Base-by-base conservation (phyloP, 192 early-diverging fungal species). In the Podila epigama region DNA sequence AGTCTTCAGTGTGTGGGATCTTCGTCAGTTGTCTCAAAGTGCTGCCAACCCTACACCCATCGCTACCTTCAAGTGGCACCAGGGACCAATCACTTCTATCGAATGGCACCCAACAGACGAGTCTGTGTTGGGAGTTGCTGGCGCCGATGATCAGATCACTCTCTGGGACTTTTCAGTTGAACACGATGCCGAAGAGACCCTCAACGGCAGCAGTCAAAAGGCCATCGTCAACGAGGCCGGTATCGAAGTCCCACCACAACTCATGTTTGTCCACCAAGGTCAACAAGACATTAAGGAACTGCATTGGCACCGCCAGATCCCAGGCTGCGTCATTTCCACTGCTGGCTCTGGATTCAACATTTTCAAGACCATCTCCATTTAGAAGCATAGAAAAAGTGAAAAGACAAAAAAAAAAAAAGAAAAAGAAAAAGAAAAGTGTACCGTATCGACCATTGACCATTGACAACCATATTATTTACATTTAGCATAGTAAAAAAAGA, bases 121-220 rank as follows among this genome's bases (percentile, higher is more conserved):
- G 63, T 97, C 95, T 11, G 89, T 97, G 27, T 78, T 99, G 41
- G 95, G 91, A 13, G 96, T 95, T 36, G 79, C 92, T 16, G 97
- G 97, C 7, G 96, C 92, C 12, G 97, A 99, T 81, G 90, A 99
- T 72, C 97, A 99, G 84, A 71, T 97, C 51, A 96, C 97, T 33
- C 70, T 99, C 33, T 99, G 97, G 97, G 97, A 99, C 81, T 84
- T 99, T 58, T 93, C 95, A n/a, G 92, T 98, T 11, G 97, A 99
- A 81, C 86, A 91, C 37, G 97, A 99, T 79, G 87, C 92, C 8
- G 97, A 98, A 79, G 95, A 98, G 81, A 88, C 90, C 51, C 83
- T 85, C 5, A 87, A 84, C 51, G 73, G 73, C 57, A 60, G 60
- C 40, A 77, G 56, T 63, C 63, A 81, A 79, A 68, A 58, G 82